Evolutionary conservation across 148 eudicot species (phyloP), one percentile per base, ranked within the genome.

Genomic region (Bassia scoparia): DNA sequence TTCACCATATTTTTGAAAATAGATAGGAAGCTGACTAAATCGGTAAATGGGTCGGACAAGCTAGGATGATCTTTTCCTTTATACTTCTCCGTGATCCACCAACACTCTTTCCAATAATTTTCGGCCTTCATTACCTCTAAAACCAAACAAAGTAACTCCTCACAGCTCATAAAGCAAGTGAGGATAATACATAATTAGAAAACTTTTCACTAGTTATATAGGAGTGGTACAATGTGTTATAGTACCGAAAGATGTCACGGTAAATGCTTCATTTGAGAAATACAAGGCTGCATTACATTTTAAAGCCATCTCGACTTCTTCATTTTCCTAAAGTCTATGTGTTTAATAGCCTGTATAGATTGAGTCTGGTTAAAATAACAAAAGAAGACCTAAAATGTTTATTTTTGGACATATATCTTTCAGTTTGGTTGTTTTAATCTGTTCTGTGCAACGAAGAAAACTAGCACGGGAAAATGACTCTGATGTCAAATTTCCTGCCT

Each of bases 11-110:
- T 79, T 86, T 86, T 6, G 85, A 84, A 67, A 76, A 78, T 7
- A 94, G 90, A 84, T 93, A 90, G 21, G 98, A 93, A 72, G 89
- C 81, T 73, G 94, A n/a, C 98, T 24, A 93, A 94, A 83, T 93
- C 90, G 48, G 86, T 76, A 9, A 83, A 89, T 90, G 94, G 73
- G 89, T 82, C n/a, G 48, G 86, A 90, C 68, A 83, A 77, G 81
- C 84, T 83, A 44, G 93, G 93, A 77, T 93, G 89, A 20, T 89
- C 90, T 80, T 90, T 86, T 56, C 96, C 96, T 84, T 83, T 90
- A 33, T 70, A 78, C 74, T 90, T 87, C 76, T 90, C 82, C 13
- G 85, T 81, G 29, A 86, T 86, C 71, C 83, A 58, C 78, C 90
- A 75, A 83, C 98, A 87, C 76, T 93, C 94, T 74, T n/a, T 89